Evolutionary conservation across 306 rosid species (phyloP), one percentile per base, ranked within the genome.

Genomic region (Cucurbita argyrosperma): DNA sequence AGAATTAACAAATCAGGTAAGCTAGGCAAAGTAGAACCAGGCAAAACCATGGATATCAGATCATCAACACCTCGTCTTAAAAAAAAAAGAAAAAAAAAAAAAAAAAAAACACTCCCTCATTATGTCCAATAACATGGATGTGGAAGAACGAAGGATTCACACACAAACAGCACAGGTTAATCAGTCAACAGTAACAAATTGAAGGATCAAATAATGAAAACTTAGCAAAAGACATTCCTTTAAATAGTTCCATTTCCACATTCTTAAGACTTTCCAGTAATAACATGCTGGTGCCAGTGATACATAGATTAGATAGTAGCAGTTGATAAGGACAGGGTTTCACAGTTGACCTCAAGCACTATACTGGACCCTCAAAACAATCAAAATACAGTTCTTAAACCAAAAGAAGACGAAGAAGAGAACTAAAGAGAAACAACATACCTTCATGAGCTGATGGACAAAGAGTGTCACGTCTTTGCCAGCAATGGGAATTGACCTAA

Each of bases 361-460:
- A 43, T 16, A 64, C 23, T 68, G 47, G 18, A 67, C 42, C 57
- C 45, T 68, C 45, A 43, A 68, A 49, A 47, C 52, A 54, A 37
- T 3, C 38, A 72, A 46, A 26, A 18, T 38, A 37, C 21, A 40
- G 40, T 19, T 53, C 23, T 18, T 65, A 52, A 65, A 72, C 61
- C 65, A 13, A 49, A 51, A n/a, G 6, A 46, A 39, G 10, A 30
- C 35, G 35, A 72, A 53, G 21, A 55, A 42, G 52, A 56, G 42
- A 19, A 55, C 52, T 10, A 74, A 49, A 57, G 71, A 71, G 61
- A 69, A 72, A 58, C 50, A 81, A 76, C 87, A 72, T 78, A 94
- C 99, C 90, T 92, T 88, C 99, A 95, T 91, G 77, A 95, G 99
- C 84, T 95, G 96, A 80, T 95, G 99, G 76, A 95, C 85, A 74